Evolutionary conservation across 2,329 filamentous ascomycete species (phyloP), one percentile per base, ranked within the genome.

Genomic region (Lachnum nothofagi): DNA sequence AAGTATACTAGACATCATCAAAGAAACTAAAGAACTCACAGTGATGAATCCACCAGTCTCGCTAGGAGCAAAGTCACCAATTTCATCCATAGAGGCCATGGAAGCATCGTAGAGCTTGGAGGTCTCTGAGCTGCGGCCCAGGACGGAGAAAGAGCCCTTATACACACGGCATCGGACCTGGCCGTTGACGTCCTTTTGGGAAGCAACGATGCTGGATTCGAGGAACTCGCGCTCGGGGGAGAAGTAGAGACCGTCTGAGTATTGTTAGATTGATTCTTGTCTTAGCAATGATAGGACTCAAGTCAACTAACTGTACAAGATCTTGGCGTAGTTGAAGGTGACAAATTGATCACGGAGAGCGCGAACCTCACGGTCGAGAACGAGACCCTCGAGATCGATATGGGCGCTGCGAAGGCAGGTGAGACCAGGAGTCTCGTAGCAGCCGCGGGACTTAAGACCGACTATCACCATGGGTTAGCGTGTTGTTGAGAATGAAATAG

Each of bases 381-480:
- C 80, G 35, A 87, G 75, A 64, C 82, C 82, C 64, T 85, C 79
- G 44, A 82, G 69, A 62, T 84, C 80, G 83, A 66, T 59, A 53
- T 67, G 65, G 27, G 64, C 64, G 37, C 58, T 54, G 24, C 64
- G 62, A 20, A 67, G 58, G 48, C 59, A 62, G 46, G 63, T 62
- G 31, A 64, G 52, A 44, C 61, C 63, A 19, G 61, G 60, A 25
- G 62, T 63, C 63, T 91, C 87, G 73, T 91, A 91, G 75, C 86
- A 91, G 61, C 87, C 87, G 62, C 87, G 81, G 59, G 78, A 83
- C 75, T 91, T 91, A 61, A 91, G 76, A 55, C 86, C 87, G 64
- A 88, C 37, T 40, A 20, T 24, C 3, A 23, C 19, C n/a, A 10
- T 17, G n/a, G n/a, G 4, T 40, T 16, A 25, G 20, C 4, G n/a